Percentiles rank a stretch among this genome's conserved stretches.
Evolutionary conservation across 768 basidiomycete species (phyloP).

Genomic region (Phaeotremella fagi): DNA sequence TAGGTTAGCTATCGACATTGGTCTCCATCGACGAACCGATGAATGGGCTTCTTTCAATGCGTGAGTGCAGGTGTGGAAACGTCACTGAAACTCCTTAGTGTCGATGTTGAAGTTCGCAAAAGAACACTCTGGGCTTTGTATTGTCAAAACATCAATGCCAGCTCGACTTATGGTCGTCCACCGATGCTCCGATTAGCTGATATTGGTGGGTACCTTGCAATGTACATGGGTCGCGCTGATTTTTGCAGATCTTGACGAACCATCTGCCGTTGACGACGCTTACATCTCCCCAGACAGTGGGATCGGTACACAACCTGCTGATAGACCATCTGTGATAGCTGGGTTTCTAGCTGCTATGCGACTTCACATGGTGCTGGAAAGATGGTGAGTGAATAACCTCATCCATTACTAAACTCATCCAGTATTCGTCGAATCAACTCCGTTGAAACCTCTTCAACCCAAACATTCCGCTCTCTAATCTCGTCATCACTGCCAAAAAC

Average conservation of each 20-base stretch:
- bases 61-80: not conserved
- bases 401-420: not conserved
- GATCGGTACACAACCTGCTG: conserved; percentile 11
- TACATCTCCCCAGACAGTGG: conserved; percentile 14
- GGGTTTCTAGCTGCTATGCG: conserved; percentile 19
- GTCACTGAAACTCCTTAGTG: not conserved
- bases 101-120: conserved; percentile 24
- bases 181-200: conserved; percentile 16
- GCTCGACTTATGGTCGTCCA: conserved; percentile 23
- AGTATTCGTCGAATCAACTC: conserved; percentile 19
- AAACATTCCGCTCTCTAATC: not conserved
- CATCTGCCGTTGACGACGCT: conserved; percentile 16
- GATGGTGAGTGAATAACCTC: conserved; percentile 14
- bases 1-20: conserved; percentile 20
- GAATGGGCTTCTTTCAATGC: conserved; percentile 15
- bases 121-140: conserved; percentile 27
- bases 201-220: conserved; percentile 20
- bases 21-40: conserved; percentile 21
- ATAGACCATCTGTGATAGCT: conserved; percentile 15
- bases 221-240: too few species aligned
- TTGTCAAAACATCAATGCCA: conserved; percentile 18
- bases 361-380: conserved; percentile 23
- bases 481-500: not conserved
- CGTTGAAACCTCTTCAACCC: not conserved
- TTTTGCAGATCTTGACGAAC: conserved; percentile 25